A percentile compares a stretch with the other conserved stretches of the same genome.
Evolutionary conservation across 192 early-diverging fungal genomes (phyloP).

Genomic region (Ramicandelaber brevisporus): DNA sequence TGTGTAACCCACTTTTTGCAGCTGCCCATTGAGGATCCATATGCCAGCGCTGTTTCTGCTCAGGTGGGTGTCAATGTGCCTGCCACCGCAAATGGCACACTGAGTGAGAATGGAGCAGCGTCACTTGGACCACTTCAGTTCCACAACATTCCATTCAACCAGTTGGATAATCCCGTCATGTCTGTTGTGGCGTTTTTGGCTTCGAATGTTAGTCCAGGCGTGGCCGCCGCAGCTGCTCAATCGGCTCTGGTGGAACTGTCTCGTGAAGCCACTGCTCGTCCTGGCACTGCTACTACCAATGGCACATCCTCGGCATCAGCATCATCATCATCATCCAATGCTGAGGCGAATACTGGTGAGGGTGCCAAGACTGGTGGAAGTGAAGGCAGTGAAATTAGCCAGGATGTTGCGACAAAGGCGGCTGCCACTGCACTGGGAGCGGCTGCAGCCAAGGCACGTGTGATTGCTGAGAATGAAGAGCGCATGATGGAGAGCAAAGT

Average conservation of each 20-base stretch:
- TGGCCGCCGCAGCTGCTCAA: slow-evolving; percentile 68
- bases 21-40: slow-evolving; percentile 72
- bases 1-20: slow-evolving; percentile 75
- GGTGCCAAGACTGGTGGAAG: neutral
- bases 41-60: slow-evolving; percentile 23
- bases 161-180: slow-evolving; percentile 77
- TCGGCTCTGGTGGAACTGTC: slow-evolving; percentile 49
- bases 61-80: too few relatives aligned
- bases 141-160: slow-evolving; percentile 40
- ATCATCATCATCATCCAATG: too few relatives aligned
- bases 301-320: too few relatives aligned
- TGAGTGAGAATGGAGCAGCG: slow-evolving; percentile 6
- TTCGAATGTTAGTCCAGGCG: slow-evolving; percentile 58
- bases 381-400: neutral
- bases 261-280: slow-evolving; percentile 1
- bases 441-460: slow-evolving; percentile 72
- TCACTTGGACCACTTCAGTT: slow-evolving; percentile 38
- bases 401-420: slow-evolving; percentile 11
- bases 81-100: slow-evolving; percentile 8
- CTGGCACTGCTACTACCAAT: too few relatives aligned
- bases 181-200: slow-evolving; percentile 73
- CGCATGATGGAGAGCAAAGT: slow-evolving; percentile 61
- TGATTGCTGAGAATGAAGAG: slow-evolving; percentile 61
- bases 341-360: too few relatives aligned
- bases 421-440: slow-evolving; percentile 72